Conservation (phyloP, 495 filamentous ascomycete genomes). For the Polyplosphaeria fusca region DNA sequence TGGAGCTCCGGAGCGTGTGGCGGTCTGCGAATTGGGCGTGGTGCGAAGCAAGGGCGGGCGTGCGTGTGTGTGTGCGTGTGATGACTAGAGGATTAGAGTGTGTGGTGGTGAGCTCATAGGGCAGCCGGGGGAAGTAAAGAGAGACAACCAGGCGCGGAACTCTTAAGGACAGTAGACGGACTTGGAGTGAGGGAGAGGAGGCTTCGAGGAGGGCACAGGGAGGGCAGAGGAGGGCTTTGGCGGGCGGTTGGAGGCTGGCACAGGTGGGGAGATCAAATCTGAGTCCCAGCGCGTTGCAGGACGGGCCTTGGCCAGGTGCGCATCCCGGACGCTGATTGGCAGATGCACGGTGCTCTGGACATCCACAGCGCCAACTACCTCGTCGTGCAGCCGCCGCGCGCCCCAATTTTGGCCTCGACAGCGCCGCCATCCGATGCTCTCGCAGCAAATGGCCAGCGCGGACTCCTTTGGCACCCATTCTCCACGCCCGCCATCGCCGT, state of each 20-base stretch:
- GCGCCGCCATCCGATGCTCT: conserved; percentile 22
- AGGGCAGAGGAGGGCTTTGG: conserved; percentile 23
- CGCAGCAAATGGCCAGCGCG: conserved; percentile 2
- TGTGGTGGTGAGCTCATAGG: neutral
- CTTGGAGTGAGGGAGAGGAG: conserved; percentile 18
- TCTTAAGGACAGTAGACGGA: conserved; percentile 32
- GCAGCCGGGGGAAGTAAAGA: conserved; percentile 7
- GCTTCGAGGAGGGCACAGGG: conserved; percentile 16
- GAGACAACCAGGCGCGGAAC: conserved; percentile 17
- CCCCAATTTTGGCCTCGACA: conserved; percentile 6
- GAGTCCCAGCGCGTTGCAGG: conserved; percentile 26
- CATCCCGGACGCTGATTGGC: conserved; percentile 20
- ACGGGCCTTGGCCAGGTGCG: conserved; percentile 19
- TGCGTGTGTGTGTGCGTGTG: neutral
- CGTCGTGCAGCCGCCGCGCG: conserved; percentile 12
- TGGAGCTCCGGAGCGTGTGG: neutral
- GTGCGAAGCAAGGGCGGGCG: neutral
- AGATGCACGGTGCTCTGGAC: conserved; percentile 3
- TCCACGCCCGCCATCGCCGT: neutral
- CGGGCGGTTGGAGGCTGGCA: conserved; percentile 24
- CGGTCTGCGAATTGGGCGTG: too few relatives aligned
- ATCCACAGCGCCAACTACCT: conserved; percentile 26
- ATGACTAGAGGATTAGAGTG: neutral
- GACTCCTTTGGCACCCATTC: conserved; percentile 1
- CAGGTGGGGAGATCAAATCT: conserved; percentile 29